Evolutionary conservation across 164 flowering plant genomes (phyloP), one percentile per base, ranked within the genome.

Genomic region (Magnolia kwangsiensis): DNA sequence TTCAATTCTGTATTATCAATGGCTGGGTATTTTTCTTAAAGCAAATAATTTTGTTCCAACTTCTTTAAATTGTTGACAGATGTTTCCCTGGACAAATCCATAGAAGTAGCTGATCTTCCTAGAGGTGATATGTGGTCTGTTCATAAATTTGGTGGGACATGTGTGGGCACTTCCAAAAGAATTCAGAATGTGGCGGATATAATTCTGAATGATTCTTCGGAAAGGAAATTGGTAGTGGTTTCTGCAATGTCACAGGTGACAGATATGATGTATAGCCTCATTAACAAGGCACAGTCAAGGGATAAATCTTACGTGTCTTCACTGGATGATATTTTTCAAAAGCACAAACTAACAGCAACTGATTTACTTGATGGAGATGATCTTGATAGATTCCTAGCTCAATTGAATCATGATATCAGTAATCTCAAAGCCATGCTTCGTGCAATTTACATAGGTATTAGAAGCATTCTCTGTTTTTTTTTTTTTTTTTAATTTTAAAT

Each of bases 161-260:
- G 99, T 82, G 89, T 96, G 76, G 98, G 98, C 71, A 90, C 80
- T 67, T 81, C 98, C 7, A 81, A 92, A 59, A 88, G 98, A 78
- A 94, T 96, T 37, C 88, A 81, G 81, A 93, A 88, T 81, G 99
- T 94, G 68, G 98, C 96, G 0, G 86, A 94, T 10, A 82, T 94
- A 50, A 83, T 96, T 58, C 68, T 89, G 16, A 83, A 76, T 50
- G 99, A 96, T 84, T 79, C 79, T 63, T 87, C 99, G 1, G 93
- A 92, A 77, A 88, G 93, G 77, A 96, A 91, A 78, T 78, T 94
- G 81, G 96, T 91, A 18, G 98, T 96, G 73, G 99, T 96, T 75
- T 96, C 99, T 78, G 98, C 99, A 37, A 94, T 96, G 99, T 90
- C 98, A 72, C 91, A 90, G 82, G 98, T 94, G 65, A 96, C 99